Conservation (phyloP, 2,329 filamentous ascomycete species). For the Furcasterigmium sp. region DNA sequence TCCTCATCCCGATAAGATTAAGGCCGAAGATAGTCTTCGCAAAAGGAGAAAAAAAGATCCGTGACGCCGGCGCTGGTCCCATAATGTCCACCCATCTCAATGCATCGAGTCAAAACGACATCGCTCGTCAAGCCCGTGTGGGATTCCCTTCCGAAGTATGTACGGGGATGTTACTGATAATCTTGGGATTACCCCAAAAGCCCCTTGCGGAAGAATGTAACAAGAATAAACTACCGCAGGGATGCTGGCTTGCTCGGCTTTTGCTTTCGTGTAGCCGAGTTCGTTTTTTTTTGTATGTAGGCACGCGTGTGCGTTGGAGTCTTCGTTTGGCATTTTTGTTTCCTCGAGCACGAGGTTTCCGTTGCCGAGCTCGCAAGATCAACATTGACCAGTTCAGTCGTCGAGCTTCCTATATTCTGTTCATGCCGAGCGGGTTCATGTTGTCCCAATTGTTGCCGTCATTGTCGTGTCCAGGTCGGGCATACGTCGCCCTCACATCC, state of each 20-base stretch:
- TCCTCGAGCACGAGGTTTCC: conserved; percentile 1
- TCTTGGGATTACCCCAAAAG: no score
- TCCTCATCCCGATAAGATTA: no score
- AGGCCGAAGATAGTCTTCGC: no score
- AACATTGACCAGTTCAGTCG: conserved; percentile 3
- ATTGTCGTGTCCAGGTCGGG: conserved; percentile 18
- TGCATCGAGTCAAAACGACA: background rate
- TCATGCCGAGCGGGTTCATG: conserved; percentile 53
- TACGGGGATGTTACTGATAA: no score
- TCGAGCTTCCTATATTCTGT: conserved; percentile 46
- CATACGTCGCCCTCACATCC: conserved; percentile 37
- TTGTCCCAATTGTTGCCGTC: conserved; percentile 24
- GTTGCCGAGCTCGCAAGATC: conserved; percentile 5
- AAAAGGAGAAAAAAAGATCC: conserved; percentile 4
- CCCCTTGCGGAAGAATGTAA: no score
- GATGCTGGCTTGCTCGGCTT: background rate
- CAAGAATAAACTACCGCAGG: no score
- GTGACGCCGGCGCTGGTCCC: conserved; percentile 12
- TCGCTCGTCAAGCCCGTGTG: conserved; percentile 4
- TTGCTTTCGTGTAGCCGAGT: background rate
- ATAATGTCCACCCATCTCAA: conserved; percentile 1
- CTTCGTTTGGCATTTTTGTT: background rate
- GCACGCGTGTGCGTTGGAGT: conserved; percentile 3
- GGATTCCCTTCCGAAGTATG: no score
- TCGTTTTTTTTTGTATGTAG: background rate